Percentiles rank a stretch among this genome's conserved stretches.
Evolutionary conservation across 2,329 filamentous ascomycete genomes (phyloP).

Genomic region (Sarocladium strictum): DNA sequence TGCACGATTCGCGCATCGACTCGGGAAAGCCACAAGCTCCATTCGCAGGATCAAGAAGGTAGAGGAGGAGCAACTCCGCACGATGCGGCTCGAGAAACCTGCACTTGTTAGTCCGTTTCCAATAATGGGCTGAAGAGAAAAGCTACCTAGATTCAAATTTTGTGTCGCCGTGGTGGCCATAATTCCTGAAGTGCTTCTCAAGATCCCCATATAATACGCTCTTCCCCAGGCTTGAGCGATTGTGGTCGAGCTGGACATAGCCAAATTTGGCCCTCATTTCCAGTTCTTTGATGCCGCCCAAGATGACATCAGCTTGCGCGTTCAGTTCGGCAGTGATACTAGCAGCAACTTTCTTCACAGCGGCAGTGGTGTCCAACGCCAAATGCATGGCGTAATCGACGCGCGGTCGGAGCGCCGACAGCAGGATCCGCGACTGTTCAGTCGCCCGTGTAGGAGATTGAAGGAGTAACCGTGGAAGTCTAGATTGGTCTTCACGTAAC

Average conservation of each 20-base stretch:
- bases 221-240: neutral
- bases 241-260: neutral
- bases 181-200: neutral
- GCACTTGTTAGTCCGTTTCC: constrained; percentile 4
- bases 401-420: neutral
- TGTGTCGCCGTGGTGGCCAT: neutral
- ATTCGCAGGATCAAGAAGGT: neutral
- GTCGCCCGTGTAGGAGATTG: constrained; percentile 18
- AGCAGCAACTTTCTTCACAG: neutral
- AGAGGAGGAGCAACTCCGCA: neutral
- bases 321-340: neutral
- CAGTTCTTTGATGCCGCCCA: constrained; percentile 19
- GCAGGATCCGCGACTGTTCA: neutral
- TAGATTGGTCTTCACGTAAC: constrained; percentile 20
- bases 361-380: neutral
- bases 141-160: neutral
- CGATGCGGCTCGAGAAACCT: neutral
- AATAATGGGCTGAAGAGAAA: constrained; percentile 9
- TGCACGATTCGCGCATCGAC: neutral
- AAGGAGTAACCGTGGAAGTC: constrained; percentile 20
- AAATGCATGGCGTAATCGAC: neutral
- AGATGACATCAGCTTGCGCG: constrained; percentile 16
- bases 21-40: neutral
- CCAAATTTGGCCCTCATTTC: constrained; percentile 28
- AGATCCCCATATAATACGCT: neutral